Evolutionary conservation across 768 basidiomycete species (phyloP).

Genomic region (Mycena albidolilacea): DNA sequence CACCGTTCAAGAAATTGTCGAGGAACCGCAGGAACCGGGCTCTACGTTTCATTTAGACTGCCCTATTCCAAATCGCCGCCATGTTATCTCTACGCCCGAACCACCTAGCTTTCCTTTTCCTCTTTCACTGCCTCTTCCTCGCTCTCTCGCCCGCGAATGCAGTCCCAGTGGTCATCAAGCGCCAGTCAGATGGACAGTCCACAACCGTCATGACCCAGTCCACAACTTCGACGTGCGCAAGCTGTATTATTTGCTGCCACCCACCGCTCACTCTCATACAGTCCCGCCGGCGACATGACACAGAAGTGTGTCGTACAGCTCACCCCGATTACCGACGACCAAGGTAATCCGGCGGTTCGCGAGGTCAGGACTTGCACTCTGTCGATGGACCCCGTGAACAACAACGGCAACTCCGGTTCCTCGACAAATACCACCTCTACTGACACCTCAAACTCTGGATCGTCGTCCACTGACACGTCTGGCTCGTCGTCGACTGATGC

Average conservation of each 20-base stretch:
- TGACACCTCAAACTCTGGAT: slow-evolving; percentile 18
- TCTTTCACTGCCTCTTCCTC: slow-evolving; percentile 57
- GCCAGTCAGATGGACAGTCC: slow-evolving; percentile 38
- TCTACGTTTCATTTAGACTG: slow-evolving; percentile 50
- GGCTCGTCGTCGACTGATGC: slow-evolving; percentile 26
- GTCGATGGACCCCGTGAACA: slow-evolving; percentile 43
- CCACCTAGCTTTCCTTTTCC: slow-evolving; percentile 53
- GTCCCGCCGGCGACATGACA: slow-evolving; percentile 64
- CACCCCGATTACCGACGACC: slow-evolving; percentile 65
- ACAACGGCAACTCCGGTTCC: slow-evolving; percentile 17
- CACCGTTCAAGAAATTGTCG: slow-evolving; percentile 50
- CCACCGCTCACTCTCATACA: slow-evolving; percentile 45
- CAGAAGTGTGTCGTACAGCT: slow-evolving; percentile 74
- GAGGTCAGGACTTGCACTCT: slow-evolving; percentile 70
- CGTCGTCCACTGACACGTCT: slow-evolving; percentile 28
- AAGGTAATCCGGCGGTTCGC: slow-evolving; percentile 65
- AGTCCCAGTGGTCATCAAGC: slow-evolving; percentile 54
- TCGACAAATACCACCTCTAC: slow-evolving; percentile 9
- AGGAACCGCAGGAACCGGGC: slow-evolving; percentile 69
- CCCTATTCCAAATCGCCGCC: slow-evolving; percentile 45
- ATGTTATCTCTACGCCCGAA: slow-evolving; percentile 56
- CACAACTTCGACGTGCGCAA: slow-evolving; percentile 63
- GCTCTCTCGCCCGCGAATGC: slow-evolving; percentile 52
- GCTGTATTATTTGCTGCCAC: slow-evolving; percentile 15
- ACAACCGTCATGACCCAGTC: slow-evolving; percentile 60